These are phyloP conservation scores for Trypanosoma platydactyli DNA, from an alignment of 208 protist species.

Conservation along the genomic window DNA sequence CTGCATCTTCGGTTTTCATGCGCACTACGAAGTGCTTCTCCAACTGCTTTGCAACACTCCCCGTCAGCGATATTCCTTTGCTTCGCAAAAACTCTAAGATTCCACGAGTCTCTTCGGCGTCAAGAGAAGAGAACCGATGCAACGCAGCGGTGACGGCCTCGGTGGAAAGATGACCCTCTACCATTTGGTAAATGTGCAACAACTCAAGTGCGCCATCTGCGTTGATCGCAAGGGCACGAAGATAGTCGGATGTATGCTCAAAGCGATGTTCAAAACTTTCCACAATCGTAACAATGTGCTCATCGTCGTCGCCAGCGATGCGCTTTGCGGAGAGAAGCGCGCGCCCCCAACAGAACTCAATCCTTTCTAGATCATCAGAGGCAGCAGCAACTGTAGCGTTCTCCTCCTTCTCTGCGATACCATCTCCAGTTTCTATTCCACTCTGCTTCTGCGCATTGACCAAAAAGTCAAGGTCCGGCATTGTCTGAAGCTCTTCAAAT, in stretches of 20 bases:
- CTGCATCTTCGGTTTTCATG: slow-evolving; percentile 72
- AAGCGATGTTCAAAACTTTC: slow-evolving; percentile 67
- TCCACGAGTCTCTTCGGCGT: slow-evolving; percentile 36
- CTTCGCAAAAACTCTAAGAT: slow-evolving; percentile 48
- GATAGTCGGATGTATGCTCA: slow-evolving; percentile 55
- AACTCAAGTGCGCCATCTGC: slow-evolving; percentile 41
- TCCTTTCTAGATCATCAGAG: slow-evolving; percentile 6
- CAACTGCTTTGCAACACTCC: slow-evolving; percentile 44
- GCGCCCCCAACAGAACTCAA: slow-evolving; percentile 64
- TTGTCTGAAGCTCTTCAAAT: slow-evolving; percentile 71
- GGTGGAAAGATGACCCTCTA: slow-evolving; percentile 40
- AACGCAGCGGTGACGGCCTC: slow-evolving; percentile 62
- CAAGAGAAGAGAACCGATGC: slow-evolving; percentile 42
- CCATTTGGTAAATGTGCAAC: slow-evolving; percentile 30
- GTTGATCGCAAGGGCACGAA: slow-evolving; percentile 45
- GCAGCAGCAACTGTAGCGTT: background rate
- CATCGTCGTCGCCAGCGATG: slow-evolving; percentile 55
- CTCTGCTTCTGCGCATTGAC: background rate
- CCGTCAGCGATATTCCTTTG: slow-evolving; percentile 45
- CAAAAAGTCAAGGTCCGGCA: slow-evolving; percentile 33
- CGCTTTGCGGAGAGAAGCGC: slow-evolving; percentile 56
- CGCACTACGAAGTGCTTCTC: slow-evolving; percentile 67
- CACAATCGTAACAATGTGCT: slow-evolving; percentile 69
- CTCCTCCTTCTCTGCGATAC: background rate
- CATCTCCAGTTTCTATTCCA: no score